These are phyloP conservation scores for Kickxella alabastrina DNA, from an alignment of 192 early-diverging fungal species.

Conservation along the genomic window DNA sequence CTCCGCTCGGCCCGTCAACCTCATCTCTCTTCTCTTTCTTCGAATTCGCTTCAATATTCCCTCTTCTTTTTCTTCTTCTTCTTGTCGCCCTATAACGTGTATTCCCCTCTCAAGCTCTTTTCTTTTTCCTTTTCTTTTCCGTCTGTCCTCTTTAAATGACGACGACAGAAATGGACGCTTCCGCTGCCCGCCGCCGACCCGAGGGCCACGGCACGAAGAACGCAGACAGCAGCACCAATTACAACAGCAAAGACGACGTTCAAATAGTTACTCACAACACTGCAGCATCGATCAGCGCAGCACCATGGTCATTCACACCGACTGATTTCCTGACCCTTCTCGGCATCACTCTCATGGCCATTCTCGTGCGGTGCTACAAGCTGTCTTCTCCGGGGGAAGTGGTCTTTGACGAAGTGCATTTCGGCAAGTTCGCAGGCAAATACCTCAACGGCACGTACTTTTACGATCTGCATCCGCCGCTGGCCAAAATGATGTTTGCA, in stretches of 20 bases:
- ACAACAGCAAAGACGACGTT: neutral
- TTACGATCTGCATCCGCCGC: constrained; percentile 94
- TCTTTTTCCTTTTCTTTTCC: neutral
- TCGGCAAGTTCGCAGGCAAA: constrained; percentile 92
- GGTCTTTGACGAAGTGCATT: constrained; percentile 98
- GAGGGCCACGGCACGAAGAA: constrained; percentile 38
- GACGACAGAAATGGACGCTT: constrained; percentile 15
- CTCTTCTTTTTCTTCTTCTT: neutral
- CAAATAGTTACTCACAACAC: constrained; percentile 7
- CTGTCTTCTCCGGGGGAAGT: constrained; percentile 33
- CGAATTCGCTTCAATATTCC: neutral
- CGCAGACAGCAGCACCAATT: neutral
- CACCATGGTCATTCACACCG: constrained; percentile 17
- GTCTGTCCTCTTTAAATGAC: constrained; percentile 17
- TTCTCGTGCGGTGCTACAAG: constrained; percentile 35
- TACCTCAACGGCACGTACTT: constrained; percentile 87
- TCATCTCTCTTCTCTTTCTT: no score
- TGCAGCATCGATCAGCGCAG: no score
- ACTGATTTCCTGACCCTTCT: constrained; percentile 20
- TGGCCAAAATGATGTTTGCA: constrained; percentile 91
- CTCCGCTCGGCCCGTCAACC: no score
- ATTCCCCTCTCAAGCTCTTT: neutral
- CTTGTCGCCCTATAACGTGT: neutral
- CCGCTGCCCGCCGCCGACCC: constrained; percentile 7
- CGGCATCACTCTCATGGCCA: constrained; percentile 9